A percentile compares a stretch with the other conserved stretches of the same genome.
Conservation (phyloP, 1,284 basidiomycete species). For the Moesziomyces globuligerus region DNA sequence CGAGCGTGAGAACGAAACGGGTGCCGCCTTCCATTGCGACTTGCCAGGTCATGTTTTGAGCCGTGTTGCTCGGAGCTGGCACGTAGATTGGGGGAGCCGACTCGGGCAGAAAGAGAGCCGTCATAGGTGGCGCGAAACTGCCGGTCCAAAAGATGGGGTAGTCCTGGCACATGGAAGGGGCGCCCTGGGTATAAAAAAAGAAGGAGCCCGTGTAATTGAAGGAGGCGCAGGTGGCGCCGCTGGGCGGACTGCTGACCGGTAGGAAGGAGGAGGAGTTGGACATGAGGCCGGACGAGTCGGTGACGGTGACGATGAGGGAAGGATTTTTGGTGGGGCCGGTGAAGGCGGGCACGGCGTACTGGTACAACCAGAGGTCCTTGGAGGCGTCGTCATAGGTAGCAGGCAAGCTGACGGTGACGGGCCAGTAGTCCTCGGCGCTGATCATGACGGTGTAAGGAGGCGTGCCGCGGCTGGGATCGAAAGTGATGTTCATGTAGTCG, state of each 20-base stretch:
- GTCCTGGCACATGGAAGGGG: slow-evolving; percentile 34
- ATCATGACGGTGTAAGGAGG: slow-evolving; percentile 57
- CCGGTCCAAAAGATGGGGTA: slow-evolving; percentile 41
- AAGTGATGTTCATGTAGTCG: slow-evolving; percentile 55
- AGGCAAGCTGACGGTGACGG: slow-evolving; percentile 38
- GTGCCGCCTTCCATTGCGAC: slow-evolving; percentile 40
- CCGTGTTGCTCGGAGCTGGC: slow-evolving; percentile 1
- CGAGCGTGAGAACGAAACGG: slow-evolving; percentile 43
- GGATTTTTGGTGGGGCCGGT: slow-evolving; percentile 34
- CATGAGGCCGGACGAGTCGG: slow-evolving; percentile 50
- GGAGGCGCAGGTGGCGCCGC: slow-evolving; percentile 20
- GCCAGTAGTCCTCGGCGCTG: slow-evolving; percentile 46
- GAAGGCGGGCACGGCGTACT: slow-evolving; percentile 43
- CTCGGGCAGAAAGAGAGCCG: slow-evolving; percentile 43
- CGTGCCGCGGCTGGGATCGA: slow-evolving; percentile 43
- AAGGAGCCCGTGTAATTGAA: slow-evolving; percentile 24
- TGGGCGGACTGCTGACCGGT: slow-evolving; percentile 10
- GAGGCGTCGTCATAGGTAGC: slow-evolving; percentile 41
- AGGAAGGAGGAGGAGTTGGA: slow-evolving; percentile 52
- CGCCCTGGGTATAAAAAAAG: slow-evolving; percentile 31
- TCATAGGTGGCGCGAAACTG: slow-evolving; percentile 26
- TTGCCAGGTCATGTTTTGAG: slow-evolving; percentile 25
- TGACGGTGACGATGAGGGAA: slow-evolving; percentile 47
- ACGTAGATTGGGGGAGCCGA: slow-evolving; percentile 42
- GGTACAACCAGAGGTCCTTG: slow-evolving; percentile 50